Evolutionary conservation across 768 basidiomycete species (phyloP), one percentile per base, ranked within the genome.

Genomic region (Lactarius indigo): DNA sequence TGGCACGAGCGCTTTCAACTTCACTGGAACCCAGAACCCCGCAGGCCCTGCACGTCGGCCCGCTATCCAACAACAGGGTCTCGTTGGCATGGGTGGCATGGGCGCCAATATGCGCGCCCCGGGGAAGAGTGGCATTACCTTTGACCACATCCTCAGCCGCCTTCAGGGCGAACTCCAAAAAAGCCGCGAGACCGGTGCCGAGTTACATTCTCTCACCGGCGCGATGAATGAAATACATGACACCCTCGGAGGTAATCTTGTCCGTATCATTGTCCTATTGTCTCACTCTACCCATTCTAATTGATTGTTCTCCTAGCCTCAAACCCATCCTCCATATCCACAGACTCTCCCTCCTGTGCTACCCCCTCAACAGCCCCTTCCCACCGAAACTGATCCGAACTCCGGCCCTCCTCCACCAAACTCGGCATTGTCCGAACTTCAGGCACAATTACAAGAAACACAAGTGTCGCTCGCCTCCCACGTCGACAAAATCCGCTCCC

Each of bases 121-220:
- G 1, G 89, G 91, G 20, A 94, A 93, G 78, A 89, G 89, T 72
- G 93, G 94, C 0, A 81, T 97, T 28, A 91, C 88, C 9, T 96
- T 98, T 74, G 96, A 98, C 72, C 92, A 95, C 72, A 94, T 98
- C 61, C 79, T 98, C 55, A 90, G 83, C 64, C 86, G 92, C 41
- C 80, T 98, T 2, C 96, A 98, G 75, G 87, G 88, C 69, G 96
- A 98, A 75, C 85, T 98, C n/a, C 90, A 91, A 78, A 97, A 96
- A 79, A 94, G 92, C 73, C 86, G 93, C 20, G 96, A 98, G 74
- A 97, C 96, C 0, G 92, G 93, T 17, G 82, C 88, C 0, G 96
- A 98, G 73, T 80, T 99, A 4, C 86, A 88, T 68, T 85, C 85
- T 0, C 78, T 98, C 37, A 89, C 85, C 18, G 84, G 84, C 15